Evolutionary conservation across 108 stramenopile genomes (phyloP).

Genomic region (Pseudonitzschia pungens): DNA sequence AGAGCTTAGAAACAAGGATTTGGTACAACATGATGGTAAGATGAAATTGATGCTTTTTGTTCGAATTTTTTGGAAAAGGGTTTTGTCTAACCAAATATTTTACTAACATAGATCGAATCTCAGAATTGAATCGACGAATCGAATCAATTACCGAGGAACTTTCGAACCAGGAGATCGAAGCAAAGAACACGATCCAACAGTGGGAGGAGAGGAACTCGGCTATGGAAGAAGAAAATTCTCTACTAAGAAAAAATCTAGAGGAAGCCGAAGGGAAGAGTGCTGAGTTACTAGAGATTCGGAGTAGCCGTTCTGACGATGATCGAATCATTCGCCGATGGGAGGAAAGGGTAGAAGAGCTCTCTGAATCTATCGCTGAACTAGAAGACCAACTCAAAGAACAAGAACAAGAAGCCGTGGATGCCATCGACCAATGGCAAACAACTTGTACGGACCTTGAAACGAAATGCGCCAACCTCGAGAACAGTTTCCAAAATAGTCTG

Average conservation of each 20-base stretch:
- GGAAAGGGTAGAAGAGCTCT: constrained; percentile 12
- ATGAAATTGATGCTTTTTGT: not conserved
- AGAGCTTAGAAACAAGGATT: not conserved
- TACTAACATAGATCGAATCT: not conserved
- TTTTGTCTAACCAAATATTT: not conserved
- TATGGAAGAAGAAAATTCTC: not conserved
- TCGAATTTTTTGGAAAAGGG: not conserved
- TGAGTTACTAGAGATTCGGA: constrained; percentile 7
- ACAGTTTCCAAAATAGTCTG: not conserved
- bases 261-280: constrained; percentile 5
- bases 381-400: constrained; percentile 52
- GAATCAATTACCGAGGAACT: constrained; percentile 34
- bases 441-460: constrained; percentile 29
- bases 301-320: constrained; percentile 16
- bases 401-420: constrained; percentile 58
- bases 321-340: constrained; percentile 24
- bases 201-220: constrained; percentile 15
- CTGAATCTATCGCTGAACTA: constrained; percentile 26
- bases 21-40: not conserved
- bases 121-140: constrained; percentile 9
- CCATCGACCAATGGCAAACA: constrained; percentile 58
- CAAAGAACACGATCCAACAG: constrained; percentile 5
- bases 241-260: not conserved
- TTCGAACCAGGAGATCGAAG: constrained; percentile 1
- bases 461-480: constrained; percentile 13